Percentiles rank a stretch among this genome's conserved stretches.
Evolutionary conservation across 352 stramenopile genomes (phyloP).

Genomic region (Phytopythium kandeliae): DNA sequence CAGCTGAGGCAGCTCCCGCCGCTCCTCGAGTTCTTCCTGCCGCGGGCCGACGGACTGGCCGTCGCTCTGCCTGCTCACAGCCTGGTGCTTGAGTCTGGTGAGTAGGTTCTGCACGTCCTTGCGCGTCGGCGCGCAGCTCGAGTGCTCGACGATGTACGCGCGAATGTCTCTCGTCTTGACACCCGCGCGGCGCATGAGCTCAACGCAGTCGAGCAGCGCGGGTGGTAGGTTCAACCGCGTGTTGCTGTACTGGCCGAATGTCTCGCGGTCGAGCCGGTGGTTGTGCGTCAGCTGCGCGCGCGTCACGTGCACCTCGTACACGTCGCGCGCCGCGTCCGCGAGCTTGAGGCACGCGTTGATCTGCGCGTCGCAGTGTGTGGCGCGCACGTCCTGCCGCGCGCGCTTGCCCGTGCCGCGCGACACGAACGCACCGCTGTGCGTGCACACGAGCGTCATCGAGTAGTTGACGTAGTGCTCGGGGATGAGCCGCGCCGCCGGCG

Average conservation of each 20-base stretch:
- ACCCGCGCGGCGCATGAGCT: constrained; percentile 29
- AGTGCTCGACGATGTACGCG: constrained; percentile 25
- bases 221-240: constrained; percentile 20
- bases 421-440: constrained; percentile 27
- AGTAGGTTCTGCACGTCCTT: constrained; percentile 34
- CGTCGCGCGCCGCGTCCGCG: constrained; percentile 15
- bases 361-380: constrained; percentile 23
- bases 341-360: constrained; percentile 32
- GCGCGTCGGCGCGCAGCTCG: constrained; percentile 21
- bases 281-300: constrained; percentile 24
- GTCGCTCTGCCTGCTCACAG: not conserved
- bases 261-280: constrained; percentile 26
- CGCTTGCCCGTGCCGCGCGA: constrained; percentile 23
- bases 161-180: constrained; percentile 25
- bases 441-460: constrained; percentile 31
- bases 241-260: constrained; percentile 29
- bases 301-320: constrained; percentile 24
- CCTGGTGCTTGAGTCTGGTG: constrained; percentile 12
- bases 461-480: constrained; percentile 29
- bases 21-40: constrained; percentile 6
- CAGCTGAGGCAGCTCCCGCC: constrained; percentile 1
- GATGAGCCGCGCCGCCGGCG: constrained; percentile 13
- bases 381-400: constrained; percentile 23
- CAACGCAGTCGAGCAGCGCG: constrained; percentile 21
- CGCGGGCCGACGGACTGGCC: not conserved